Evolutionary conservation across 352 stramenopile species (phyloP).

Genomic region (Peronospora destructor): DNA sequence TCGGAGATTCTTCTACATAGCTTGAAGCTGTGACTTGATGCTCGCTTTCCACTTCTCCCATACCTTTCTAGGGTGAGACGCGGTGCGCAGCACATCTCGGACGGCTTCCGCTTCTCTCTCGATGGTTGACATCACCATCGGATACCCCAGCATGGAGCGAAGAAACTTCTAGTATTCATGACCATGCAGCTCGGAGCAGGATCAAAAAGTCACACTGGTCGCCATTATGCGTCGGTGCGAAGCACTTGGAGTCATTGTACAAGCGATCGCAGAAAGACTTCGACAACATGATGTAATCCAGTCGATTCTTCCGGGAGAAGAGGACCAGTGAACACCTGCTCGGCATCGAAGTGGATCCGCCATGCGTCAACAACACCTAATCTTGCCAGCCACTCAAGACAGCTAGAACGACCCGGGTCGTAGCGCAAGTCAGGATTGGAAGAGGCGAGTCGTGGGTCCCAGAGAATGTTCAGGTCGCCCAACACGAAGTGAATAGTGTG

Average conservation of each 20-base stretch:
- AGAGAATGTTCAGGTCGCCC: not conserved
- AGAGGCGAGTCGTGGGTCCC: not conserved
- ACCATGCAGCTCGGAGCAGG: not conserved
- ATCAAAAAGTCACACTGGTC: not conserved
- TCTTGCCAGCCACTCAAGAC: not conserved
- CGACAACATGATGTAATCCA: conserved; percentile 3
- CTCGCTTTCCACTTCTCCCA: conserved; percentile 2
- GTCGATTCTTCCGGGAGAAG: not conserved
- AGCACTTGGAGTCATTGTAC: not conserved
- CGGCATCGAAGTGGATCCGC: not conserved
- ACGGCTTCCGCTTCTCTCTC: not conserved
- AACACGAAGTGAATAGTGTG: not conserved
- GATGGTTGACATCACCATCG: not conserved
- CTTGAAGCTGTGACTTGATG: not conserved
- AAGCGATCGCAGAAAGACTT: not conserved
- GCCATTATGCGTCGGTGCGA: not conserved
- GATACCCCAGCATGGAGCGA: conserved; percentile 3
- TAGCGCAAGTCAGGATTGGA: not conserved
- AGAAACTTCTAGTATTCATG: conserved; percentile 1
- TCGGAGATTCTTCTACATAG: not conserved
- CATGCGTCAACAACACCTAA: not conserved
- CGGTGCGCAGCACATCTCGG: no score
- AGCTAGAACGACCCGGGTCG: not conserved
- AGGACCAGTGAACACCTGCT: not conserved
- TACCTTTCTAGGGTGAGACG: not conserved